Evolutionary conservation across 768 basidiomycete species (phyloP).

Genomic region (Tylopilus intermedius): DNA sequence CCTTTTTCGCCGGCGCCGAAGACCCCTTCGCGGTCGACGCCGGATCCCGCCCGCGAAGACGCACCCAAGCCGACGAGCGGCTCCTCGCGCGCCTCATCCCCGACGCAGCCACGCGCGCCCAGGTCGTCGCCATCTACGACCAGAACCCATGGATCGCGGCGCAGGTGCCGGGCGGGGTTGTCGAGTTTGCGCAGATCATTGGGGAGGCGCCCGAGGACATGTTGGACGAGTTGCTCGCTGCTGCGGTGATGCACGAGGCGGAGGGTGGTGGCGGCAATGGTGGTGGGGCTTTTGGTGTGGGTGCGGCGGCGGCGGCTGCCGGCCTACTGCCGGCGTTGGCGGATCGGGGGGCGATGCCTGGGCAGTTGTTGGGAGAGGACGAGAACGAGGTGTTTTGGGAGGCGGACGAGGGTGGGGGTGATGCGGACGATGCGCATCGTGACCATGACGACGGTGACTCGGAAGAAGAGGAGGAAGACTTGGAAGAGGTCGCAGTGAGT

Average conservation of each 20-base stretch:
- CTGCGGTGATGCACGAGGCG: constrained; percentile 35
- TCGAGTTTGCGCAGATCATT: constrained; percentile 56
- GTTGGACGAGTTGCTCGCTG: constrained; percentile 53
- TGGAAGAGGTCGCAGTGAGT: constrained; percentile 45
- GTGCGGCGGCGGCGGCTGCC: constrained; percentile 15
- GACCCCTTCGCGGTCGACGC: constrained; percentile 37
- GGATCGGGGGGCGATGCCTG: constrained; percentile 33
- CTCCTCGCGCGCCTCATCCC: constrained; percentile 53
- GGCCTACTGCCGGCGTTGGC: constrained; percentile 24
- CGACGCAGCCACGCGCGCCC: constrained; percentile 51
- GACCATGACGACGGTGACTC: constrained; percentile 25
- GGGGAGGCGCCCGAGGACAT: constrained; percentile 52
- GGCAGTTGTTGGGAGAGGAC: constrained; percentile 42
- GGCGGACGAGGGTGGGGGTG: constrained; percentile 26
- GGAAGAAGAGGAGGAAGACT: constrained; percentile 5
- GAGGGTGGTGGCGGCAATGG: not conserved
- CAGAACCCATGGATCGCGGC: constrained; percentile 50
- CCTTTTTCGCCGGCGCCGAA: constrained; percentile 69
- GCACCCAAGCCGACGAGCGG: constrained; percentile 46
- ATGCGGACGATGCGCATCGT: constrained; percentile 26
- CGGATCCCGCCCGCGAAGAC: constrained; percentile 30
- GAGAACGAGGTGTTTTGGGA: constrained; percentile 21
- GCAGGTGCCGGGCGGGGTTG: constrained; percentile 61
- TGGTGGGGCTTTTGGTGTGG: not conserved
- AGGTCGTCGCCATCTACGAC: constrained; percentile 58